Evolutionary conservation across 805 yeast genomes (phyloP).

Genomic region (Peterozyma xylosa): DNA sequence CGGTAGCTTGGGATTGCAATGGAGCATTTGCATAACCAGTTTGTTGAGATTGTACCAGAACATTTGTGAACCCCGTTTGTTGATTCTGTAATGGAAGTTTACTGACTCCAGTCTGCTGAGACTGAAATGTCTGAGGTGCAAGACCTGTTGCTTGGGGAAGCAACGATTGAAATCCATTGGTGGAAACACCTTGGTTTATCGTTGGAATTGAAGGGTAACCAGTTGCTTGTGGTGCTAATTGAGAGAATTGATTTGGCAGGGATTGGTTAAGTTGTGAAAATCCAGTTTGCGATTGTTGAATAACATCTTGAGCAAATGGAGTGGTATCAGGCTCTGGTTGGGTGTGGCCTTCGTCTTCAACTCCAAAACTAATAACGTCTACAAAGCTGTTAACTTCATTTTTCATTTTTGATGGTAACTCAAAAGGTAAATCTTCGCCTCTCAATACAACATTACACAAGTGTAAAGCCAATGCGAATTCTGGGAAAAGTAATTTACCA

Average conservation of each 20-base stretch:
- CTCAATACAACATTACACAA: conserved; percentile 70
- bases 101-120: conserved; percentile 43
- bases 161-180: conserved; percentile 17
- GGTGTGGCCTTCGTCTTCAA: conserved; percentile 46
- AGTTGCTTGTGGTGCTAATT: conserved; percentile 28
- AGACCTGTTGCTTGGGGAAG: conserved; percentile 26
- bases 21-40: conserved; percentile 21
- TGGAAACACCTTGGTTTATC: conserved; percentile 22
- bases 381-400: conserved; percentile 87
- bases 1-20: conserved; percentile 27
- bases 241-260: conserved; percentile 13
- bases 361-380: conserved; percentile 75
- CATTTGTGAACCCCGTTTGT: conserved; percentile 28
- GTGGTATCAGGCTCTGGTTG: conserved; percentile 2
- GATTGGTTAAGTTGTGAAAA: conserved; percentile 13
- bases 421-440: conserved; percentile 72
- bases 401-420: conserved; percentile 61
- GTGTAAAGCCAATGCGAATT: conserved; percentile 87
- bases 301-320: conserved; percentile 10
- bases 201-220: conserved; percentile 22
- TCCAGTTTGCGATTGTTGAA: conserved; percentile 12
- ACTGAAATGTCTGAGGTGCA: conserved; percentile 24
- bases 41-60: conserved; percentile 14
- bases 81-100: conserved; percentile 24
- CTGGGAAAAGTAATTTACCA: conserved; percentile 85